Conservation (phyloP, 2,329 filamentous ascomycete species). For the Ophiostoma ips region DNA sequence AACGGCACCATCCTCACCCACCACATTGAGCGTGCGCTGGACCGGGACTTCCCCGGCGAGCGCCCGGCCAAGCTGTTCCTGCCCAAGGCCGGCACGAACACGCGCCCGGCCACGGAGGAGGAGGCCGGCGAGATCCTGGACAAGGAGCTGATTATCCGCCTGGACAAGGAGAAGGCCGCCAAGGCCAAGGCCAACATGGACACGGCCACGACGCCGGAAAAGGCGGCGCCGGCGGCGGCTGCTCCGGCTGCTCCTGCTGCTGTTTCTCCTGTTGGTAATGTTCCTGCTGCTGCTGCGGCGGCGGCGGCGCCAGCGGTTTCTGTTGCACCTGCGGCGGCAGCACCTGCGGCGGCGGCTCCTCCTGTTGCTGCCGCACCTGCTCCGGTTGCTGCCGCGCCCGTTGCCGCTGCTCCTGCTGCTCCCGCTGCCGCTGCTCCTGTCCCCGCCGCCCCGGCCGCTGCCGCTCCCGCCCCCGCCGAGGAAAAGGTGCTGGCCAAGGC, state of each 20-base stretch:
- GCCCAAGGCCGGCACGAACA: constrained; percentile 54
- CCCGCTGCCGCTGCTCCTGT: background rate
- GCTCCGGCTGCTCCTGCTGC: background rate
- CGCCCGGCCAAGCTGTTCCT: constrained; percentile 54
- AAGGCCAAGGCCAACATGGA: constrained; percentile 2
- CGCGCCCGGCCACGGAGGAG: constrained; percentile 17
- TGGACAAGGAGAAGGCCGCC: constrained; percentile 6
- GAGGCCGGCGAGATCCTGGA: constrained; percentile 11
- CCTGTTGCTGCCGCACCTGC: background rate
- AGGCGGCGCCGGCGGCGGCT: background rate
- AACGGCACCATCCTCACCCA: constrained; percentile 48
- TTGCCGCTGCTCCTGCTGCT: background rate
- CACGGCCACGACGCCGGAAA: constrained; percentile 17
- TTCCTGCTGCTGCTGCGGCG: background rate
- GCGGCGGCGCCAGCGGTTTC: background rate
- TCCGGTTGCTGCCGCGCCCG: background rate
- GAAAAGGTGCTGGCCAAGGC: constrained; percentile 11
- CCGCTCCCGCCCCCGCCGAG: background rate
- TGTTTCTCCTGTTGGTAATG: background rate
- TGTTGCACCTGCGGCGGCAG: background rate
- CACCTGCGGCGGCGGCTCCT: background rate
- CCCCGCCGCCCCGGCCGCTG: background rate
- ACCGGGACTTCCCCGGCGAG: constrained; percentile 59
- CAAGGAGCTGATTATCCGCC: constrained; percentile 7
- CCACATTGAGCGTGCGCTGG: constrained; percentile 6